Evolutionary conservation across 2,329 filamentous ascomycete species (phyloP).

Genomic region (Amphichorda felina): DNA sequence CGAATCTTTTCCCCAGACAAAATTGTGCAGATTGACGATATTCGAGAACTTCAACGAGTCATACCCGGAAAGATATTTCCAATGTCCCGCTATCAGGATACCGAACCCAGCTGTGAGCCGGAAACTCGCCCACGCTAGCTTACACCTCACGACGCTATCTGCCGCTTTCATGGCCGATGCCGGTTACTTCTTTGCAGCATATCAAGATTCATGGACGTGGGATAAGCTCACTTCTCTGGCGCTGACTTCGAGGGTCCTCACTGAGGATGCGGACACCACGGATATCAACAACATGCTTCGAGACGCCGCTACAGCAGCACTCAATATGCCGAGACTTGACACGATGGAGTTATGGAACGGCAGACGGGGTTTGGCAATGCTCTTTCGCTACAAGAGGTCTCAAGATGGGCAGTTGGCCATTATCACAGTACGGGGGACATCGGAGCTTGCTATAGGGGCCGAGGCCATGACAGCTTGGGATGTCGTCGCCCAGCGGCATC

Average conservation of each 20-base stretch:
- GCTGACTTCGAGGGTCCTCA: constrained; percentile 17
- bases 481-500: constrained; percentile 9
- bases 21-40: too few species aligned
- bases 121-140: constrained; percentile 15
- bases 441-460: constrained; percentile 7
- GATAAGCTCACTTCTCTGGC: constrained; percentile 15
- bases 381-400: constrained; percentile 11
- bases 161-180: constrained; percentile 20
- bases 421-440: constrained; percentile 13
- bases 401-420: constrained; percentile 7
- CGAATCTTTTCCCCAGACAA: constrained; percentile 12
- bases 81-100: too few species aligned
- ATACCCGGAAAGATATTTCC: too few species aligned
- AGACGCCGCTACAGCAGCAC: constrained; percentile 11
- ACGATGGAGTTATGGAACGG: constrained; percentile 21
- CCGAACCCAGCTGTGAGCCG: too few species aligned
- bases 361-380: constrained; percentile 8
- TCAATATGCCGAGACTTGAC: constrained; percentile 15
- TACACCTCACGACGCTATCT: constrained; percentile 14
- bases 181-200: constrained; percentile 14
- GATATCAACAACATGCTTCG: constrained; percentile 14
- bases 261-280: constrained; percentile 6
- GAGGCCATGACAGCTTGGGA: constrained; percentile 12
- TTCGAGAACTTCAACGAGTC: too few species aligned
- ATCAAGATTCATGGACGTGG: constrained; percentile 14